Evolutionary conservation across 2,329 filamentous ascomycete species (phyloP), one percentile per base, ranked within the genome.

Genomic region (Fusarium sp.): DNA sequence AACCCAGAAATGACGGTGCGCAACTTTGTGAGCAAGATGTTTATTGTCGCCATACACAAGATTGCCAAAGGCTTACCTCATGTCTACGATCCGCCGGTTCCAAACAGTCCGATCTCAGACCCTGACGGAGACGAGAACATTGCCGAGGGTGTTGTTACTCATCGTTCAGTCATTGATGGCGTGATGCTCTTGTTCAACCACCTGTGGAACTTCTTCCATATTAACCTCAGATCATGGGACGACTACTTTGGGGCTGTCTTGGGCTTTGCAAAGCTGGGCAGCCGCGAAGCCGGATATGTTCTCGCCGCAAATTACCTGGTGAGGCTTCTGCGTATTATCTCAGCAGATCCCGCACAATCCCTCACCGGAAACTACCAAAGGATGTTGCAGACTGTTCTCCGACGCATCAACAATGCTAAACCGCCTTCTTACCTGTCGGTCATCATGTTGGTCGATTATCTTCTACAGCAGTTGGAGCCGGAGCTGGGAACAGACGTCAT

Each of bases 241-340:
- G 93, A 96, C 77, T 92, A 92, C 67, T 96, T 96, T 79, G 88
- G 89, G 14, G 87, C 93, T n/a, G 85, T 95, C 70, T 79, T 88
- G n/a, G 84, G 84, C n/a, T 92, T 95, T 78, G 90, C 90, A 16
- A 85, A 84, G 54, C 82, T 94, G 64, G 92, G 93, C 1, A 82
- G 85, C 4, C 80, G 85, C 6, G 91, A 94, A 79, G 85, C 88
- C 22, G 84, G 85, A 2, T 79, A 88, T 7, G 84, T 95, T 27
- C 84, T 95, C 27, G 87, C 90, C 13, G 84, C 87, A 35, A 87
- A 89, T 27, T 93, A 91, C 75, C 83, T 95, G 22, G 79, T 84
- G 45, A 90, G 86, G 71, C 85, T 89, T 31, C 69, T 93, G 34
- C 85, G 88, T 71, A 88, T 93, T 37, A 84, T 94, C 67, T 86